phyloP scores from a whole-genome alignment of 2,329 filamentous ascomycete genomes.

The Daldinia eschscholtzii region DNA sequence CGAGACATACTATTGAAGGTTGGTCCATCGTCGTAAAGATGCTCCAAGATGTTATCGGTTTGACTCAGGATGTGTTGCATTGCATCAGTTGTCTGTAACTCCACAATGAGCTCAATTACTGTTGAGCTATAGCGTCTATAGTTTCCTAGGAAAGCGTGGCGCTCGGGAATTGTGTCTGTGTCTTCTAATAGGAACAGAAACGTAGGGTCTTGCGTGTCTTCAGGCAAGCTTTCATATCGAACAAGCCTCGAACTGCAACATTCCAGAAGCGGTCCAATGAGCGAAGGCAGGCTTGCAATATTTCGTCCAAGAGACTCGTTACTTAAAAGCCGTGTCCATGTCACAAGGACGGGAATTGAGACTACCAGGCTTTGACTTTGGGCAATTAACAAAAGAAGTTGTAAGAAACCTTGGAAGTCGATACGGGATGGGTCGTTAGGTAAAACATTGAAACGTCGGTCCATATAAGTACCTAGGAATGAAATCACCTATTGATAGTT shows the following conservation, averaged over 20 bases:
- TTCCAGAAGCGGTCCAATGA: constrained; percentile 83
- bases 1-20: constrained; percentile 71
- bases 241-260: constrained; percentile 86
- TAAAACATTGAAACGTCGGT: constrained; percentile 78
- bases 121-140: constrained; percentile 91
- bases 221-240: constrained; percentile 87
- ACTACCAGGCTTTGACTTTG: constrained; percentile 90
- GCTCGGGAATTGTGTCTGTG: constrained; percentile 92
- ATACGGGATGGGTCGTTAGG: constrained; percentile 65
- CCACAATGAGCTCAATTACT: constrained; percentile 88
- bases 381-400: constrained; percentile 82
- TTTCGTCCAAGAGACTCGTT: constrained; percentile 75
- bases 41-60: constrained; percentile 79
- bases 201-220: constrained; percentile 83
- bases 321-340: constrained; percentile 86
- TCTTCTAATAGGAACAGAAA: constrained; percentile 89
- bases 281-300: constrained; percentile 69
- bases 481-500: constrained; percentile 76
- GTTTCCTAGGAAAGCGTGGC: constrained; percentile 95
- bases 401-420: constrained; percentile 81
- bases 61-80: constrained; percentile 87
- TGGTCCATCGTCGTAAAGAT: constrained; percentile 78
- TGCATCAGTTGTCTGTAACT: constrained; percentile 84
- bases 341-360: constrained; percentile 91
- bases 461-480: constrained; percentile 85